phyloP scores from a whole-genome alignment of 768 basidiomycete species.

The Russula emetica region DNA sequence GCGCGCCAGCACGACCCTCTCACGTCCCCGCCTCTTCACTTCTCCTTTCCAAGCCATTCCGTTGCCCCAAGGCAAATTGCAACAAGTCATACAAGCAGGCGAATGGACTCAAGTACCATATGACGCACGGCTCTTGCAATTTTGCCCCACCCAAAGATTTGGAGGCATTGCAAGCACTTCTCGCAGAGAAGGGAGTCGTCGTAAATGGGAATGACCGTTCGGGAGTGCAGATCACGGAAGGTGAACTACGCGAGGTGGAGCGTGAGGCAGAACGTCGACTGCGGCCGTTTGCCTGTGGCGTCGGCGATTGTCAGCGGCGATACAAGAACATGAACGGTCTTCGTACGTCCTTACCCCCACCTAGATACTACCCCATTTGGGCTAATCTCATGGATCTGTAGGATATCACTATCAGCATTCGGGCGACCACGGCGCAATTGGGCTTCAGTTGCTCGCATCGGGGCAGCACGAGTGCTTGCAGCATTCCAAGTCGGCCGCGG shows the following conservation, averaged over 20 bases:
- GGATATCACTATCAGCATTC: slow-evolving; percentile 95
- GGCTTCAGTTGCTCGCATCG: slow-evolving; percentile 75
- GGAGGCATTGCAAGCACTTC: slow-evolving; percentile 67
- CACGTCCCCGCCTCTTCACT: slow-evolving; percentile 53
- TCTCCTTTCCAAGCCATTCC: slow-evolving; percentile 81
- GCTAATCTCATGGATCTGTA: slow-evolving; percentile 24
- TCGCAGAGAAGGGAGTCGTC: slow-evolving; percentile 45
- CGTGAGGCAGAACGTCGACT: slow-evolving; percentile 79
- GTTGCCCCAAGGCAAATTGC: slow-evolving; percentile 92
- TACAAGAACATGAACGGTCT: slow-evolving; percentile 99
- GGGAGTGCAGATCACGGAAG: slow-evolving; percentile 42
- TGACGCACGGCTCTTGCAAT: slow-evolving; percentile 89
- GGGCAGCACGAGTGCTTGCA: slow-evolving; percentile 59
- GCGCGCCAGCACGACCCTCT: slow-evolving; percentile 45
- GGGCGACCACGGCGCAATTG: slow-evolving; percentile 90
- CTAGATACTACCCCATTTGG: slow-evolving; percentile 9
- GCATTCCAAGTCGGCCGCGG: slow-evolving; percentile 29
- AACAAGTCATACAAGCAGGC: slow-evolving; percentile 96
- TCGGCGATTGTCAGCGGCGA: slow-evolving; percentile 78
- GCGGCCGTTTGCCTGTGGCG: slow-evolving; percentile 84
- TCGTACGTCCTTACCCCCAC: slow-evolving; percentile 37
- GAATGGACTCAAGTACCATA: slow-evolving; percentile 91
- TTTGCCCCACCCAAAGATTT: slow-evolving; percentile 86
- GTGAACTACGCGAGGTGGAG: slow-evolving; percentile 67
- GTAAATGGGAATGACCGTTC: slow-evolving; percentile 39